Percentiles rank a stretch among this genome's conserved stretches.
Evolutionary conservation across 1,284 basidiomycete species (phyloP).

Genomic region (Irpex sp.): DNA sequence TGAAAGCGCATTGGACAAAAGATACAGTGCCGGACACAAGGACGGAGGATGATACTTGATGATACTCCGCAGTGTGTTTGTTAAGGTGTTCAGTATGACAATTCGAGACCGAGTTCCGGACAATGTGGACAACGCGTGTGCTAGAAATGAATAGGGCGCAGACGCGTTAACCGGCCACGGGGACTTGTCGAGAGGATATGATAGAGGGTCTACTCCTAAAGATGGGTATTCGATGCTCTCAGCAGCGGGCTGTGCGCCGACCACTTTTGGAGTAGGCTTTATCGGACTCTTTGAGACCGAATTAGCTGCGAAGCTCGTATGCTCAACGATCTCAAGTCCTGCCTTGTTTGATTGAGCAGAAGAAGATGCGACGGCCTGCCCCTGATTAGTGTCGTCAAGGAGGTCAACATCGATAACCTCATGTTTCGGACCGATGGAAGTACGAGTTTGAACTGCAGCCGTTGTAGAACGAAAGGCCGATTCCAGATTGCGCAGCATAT

Average conservation of each 20-base stretch:
- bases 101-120: conserved; percentile 82
- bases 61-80: conserved; percentile 76
- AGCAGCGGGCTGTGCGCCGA: not conserved
- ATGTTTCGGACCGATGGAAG: not conserved
- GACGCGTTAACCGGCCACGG: conserved; percentile 34
- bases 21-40: conserved; percentile 81
- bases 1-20: conserved; percentile 83
- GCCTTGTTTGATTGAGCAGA: not conserved
- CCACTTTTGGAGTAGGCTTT: not conserved
- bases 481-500: conserved; percentile 21
- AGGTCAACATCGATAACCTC: conserved; percentile 31
- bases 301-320: not conserved
- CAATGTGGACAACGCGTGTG: conserved; percentile 71
- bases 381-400: conserved; percentile 18
- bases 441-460: not conserved
- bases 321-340: not conserved
- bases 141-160: conserved; percentile 82
- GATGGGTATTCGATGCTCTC: conserved; percentile 23
- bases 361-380: not conserved
- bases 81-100: conserved; percentile 74
- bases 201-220: conserved; percentile 44
- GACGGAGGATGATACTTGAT: conserved; percentile 66
- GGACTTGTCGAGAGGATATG: conserved; percentile 32
- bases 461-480: not conserved
- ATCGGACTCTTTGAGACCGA: not conserved